These are phyloP conservation scores for Fraxinus platypoda DNA, from an alignment of 305 asterid species.

Conservation along the genomic window DNA sequence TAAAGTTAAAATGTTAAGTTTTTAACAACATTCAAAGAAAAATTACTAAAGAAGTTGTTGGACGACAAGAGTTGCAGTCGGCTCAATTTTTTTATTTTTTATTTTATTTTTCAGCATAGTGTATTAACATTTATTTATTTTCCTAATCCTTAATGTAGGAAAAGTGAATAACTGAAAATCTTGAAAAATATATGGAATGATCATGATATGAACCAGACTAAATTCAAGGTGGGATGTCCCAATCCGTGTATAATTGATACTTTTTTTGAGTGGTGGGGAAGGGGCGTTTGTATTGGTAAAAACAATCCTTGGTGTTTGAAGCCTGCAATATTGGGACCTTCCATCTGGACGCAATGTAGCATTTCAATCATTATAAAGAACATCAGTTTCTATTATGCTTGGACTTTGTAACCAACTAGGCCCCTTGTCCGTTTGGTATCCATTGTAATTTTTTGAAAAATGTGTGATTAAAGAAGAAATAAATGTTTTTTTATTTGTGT, in stretches of 20 bases:
- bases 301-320: background rate
- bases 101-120: background rate
- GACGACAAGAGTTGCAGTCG: background rate
- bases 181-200: background rate
- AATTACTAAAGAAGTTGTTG: background rate
- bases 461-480: too few relatives aligned
- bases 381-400: background rate
- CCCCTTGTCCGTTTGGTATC: too few relatives aligned
- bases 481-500: too few relatives aligned
- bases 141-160: background rate
- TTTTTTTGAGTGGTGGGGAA: background rate
- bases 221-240: background rate
- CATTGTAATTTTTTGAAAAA: too few relatives aligned
- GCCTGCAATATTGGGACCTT: slow-evolving; percentile 2
- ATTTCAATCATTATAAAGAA: background rate
- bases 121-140: background rate
- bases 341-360: background rate
- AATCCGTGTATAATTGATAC: background rate
- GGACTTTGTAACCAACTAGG: background rate
- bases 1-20: background rate
- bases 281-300: background rate
- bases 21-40: background rate
- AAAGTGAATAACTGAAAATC: background rate
- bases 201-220: background rate
- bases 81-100: too few relatives aligned